Evolutionary conservation across 2,329 filamentous ascomycete genomes (phyloP).

Genomic region (Penicillium sp.): DNA sequence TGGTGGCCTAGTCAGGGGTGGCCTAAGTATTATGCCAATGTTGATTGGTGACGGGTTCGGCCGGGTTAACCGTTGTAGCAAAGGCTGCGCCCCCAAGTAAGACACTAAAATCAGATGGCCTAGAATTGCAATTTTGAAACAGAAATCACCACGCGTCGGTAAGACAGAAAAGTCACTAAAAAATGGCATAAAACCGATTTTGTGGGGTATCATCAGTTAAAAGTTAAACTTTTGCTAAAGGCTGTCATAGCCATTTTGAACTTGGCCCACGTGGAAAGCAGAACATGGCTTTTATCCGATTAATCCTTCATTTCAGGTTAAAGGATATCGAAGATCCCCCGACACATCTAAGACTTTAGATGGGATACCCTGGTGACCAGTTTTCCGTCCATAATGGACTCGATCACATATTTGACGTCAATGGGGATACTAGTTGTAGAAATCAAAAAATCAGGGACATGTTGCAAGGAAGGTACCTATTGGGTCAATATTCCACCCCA

Average conservation of each 20-base stretch:
- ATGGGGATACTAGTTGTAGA: background rate
- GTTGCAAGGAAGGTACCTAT: conserved; percentile 51
- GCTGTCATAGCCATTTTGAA: background rate
- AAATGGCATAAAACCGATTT: background rate
- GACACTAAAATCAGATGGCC: background rate
- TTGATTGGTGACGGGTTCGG: conserved; percentile 6
- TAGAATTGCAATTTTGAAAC: background rate
- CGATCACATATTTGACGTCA: conserved; percentile 50
- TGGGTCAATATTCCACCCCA: too few species aligned
- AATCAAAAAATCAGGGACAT: conserved; percentile 25
- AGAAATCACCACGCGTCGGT: background rate
- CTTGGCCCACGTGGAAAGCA: background rate
- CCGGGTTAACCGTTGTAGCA: conserved; percentile 7
- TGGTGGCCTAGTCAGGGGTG: background rate
- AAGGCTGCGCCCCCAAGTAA: background rate
- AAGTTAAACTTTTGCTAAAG: background rate
- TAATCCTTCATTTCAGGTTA: background rate
- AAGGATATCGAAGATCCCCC: background rate
- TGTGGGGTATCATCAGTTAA: background rate
- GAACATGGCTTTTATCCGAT: background rate
- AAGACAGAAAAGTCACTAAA: background rate
- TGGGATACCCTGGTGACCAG: background rate
- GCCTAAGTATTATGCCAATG: background rate
- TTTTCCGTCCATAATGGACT: background rate
- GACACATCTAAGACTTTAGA: background rate